Evolutionary conservation across 2,329 filamentous ascomycete genomes (phyloP).

Genomic region (Colletotrichum chlorophyti): DNA sequence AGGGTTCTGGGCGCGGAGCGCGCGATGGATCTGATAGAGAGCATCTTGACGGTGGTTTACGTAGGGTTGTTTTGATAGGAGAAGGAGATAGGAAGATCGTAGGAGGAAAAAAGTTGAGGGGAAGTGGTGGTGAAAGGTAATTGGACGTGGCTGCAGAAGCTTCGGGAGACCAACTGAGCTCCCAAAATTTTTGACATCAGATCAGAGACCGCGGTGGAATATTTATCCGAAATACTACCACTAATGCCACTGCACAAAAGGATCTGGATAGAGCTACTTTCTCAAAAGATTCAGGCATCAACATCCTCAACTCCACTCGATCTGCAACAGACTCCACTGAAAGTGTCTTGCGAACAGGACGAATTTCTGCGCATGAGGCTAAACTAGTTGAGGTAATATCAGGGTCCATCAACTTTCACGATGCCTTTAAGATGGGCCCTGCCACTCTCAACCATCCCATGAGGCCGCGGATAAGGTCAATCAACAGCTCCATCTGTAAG

Average conservation of each 20-base stretch:
- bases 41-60: slow-evolving; percentile 59
- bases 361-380: too few species aligned
- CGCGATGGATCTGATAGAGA: slow-evolving; percentile 70
- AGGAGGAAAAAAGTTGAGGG: background rate
- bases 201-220: slow-evolving; percentile 8
- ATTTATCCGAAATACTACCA: background rate
- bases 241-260: too few species aligned
- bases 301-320: slow-evolving; percentile 9
- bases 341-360: background rate
- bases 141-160: slow-evolving; percentile 1
- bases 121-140: background rate
- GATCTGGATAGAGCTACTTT: too few species aligned
- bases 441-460: background rate
- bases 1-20: slow-evolving; percentile 72
- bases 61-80: background rate
- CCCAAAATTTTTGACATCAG: slow-evolving; percentile 26
- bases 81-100: background rate
- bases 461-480: too few species aligned
- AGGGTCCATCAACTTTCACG: background rate
- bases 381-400: slow-evolving; percentile 5
- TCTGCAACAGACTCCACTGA: slow-evolving; percentile 2
- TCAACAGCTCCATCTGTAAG: too few species aligned
- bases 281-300: background rate
- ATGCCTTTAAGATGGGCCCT: too few species aligned
- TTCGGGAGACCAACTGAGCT: slow-evolving; percentile 4